Base-by-base conservation (phyloP, 164 flowering plant genomes). In the Malania oleifera region DNA sequence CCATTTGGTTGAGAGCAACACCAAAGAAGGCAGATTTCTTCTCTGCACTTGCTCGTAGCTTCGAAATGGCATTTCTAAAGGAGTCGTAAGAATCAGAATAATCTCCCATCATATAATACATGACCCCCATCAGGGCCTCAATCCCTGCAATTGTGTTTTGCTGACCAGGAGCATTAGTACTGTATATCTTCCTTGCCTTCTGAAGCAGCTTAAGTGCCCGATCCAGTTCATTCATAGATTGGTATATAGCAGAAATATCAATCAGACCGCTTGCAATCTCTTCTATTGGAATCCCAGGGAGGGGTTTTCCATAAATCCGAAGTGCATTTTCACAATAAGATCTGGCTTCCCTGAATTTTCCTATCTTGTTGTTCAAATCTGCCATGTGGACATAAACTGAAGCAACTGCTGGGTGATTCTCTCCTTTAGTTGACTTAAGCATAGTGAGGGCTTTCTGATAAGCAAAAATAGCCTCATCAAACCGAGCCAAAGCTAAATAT, bases 71-170 rank as follows among this genome's bases (percentile, higher is more conserved):
- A 56, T 47, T 69, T 29, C 73, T 70, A 46, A 81, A 68, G 41
- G 60, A 56, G 41, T 70, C 52, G 29, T 77, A 77, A 11, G 80
- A 79, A 1, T 70, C 80, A 23, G 61, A 12, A 44, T 69, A 77
- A 23, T 61, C 70, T 49, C 75, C 81, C 59, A 70, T 60, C 78
- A 79, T 79, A 20, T 78, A 81, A 45, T 65, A 62, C 65, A 79
- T 63, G 27, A 79, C 86, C 5, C 83, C 86, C 57, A 81, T 69
- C 28, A 78, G 86, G 1, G 80, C 80, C 52, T 78, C 86, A 49
- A 81, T 75, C 46, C 79, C 83, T 31, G 86, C 86, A 46, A 78
- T 35, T 15, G 76, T 78, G 69, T 66, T 76, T 41, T 74, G 80
- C 53, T 71, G 76, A 14, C 80, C 75, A 15, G 73, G 72, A 10